Conservation (phyloP, 2,329 filamentous ascomycete species). For the Diaporthe destruens region DNA sequence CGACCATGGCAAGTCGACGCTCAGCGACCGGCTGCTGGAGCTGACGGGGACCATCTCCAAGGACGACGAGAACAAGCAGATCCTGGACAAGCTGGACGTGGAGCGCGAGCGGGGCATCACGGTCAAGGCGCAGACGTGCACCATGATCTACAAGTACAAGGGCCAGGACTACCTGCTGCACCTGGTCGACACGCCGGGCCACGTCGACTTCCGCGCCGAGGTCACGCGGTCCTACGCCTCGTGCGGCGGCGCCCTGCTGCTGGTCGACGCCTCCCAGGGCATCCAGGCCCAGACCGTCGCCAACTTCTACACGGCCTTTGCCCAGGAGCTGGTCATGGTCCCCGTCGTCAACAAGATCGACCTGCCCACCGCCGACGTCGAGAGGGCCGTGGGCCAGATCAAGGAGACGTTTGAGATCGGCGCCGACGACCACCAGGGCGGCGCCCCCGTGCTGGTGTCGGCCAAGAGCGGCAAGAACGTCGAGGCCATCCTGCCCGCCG, state of each 20-base stretch:
- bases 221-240: conserved; percentile 96
- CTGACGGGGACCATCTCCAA: conserved; percentile 92
- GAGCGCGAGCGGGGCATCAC: conserved; percentile 97
- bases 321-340: conserved; percentile 86
- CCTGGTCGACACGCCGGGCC: conserved; percentile 95
- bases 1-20: conserved; percentile 97
- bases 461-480: conserved; percentile 96
- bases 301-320: conserved; percentile 98
- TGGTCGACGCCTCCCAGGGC: conserved; percentile 96
- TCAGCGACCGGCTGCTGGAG: conserved; percentile 92
- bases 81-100: conserved; percentile 96
- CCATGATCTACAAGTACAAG: conserved; percentile 92
- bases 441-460: conserved; percentile 72
- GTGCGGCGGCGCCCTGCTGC: conserved; percentile 90
- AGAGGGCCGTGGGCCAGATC: conserved; percentile 88
- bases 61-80: conserved; percentile 88
- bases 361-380: conserved; percentile 88
- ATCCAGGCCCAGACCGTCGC: conserved; percentile 98
- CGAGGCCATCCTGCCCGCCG: conserved; percentile 81
- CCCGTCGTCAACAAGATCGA: conserved; percentile 98
- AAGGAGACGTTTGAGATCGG: conserved; percentile 89
- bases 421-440: conserved; percentile 69
- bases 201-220: conserved; percentile 97
- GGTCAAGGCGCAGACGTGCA: conserved; percentile 98
- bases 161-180: conserved; percentile 93